These are phyloP conservation scores for Inosperma sp. DNA, from an alignment of 768 basidiomycete species.

Conservation along the genomic window DNA sequence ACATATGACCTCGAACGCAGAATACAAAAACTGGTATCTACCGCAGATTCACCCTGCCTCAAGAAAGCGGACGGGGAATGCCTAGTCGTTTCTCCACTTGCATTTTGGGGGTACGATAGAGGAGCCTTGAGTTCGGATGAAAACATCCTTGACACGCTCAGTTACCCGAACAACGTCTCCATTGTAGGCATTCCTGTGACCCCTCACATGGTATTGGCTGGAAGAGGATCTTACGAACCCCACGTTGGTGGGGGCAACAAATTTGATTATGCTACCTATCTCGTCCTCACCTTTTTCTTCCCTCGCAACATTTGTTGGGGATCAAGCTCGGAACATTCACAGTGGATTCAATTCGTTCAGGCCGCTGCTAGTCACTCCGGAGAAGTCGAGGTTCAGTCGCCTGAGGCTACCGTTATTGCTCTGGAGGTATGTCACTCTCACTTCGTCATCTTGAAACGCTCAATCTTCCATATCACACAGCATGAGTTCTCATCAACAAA, in stretches of 20 bases:
- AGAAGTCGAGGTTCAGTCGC: slow-evolving; percentile 25
- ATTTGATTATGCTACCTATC: slow-evolving; percentile 62
- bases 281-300: slow-evolving; percentile 82
- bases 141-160: slow-evolving; percentile 58
- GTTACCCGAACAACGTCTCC: slow-evolving; percentile 47
- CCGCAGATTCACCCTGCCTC: slow-evolving; percentile 48
- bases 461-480: slow-evolving; percentile 30
- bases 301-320: slow-evolving; percentile 67
- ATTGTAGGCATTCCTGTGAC: slow-evolving; percentile 62
- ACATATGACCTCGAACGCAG: slow-evolving; percentile 64
- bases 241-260: slow-evolving; percentile 38
- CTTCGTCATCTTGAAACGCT: slow-evolving; percentile 7
- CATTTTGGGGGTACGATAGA: slow-evolving; percentile 70
- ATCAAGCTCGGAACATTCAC: slow-evolving; percentile 49
- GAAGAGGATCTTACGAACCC: slow-evolving; percentile 54
- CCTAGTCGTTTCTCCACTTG: slow-evolving; percentile 66
- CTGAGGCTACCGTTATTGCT: slow-evolving; percentile 42
- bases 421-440: slow-evolving; percentile 37
- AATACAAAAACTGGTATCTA: slow-evolving; percentile 40
- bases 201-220: slow-evolving; percentile 73
- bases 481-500: slow-evolving; percentile 47
- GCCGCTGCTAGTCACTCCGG: slow-evolving; percentile 33
- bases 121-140: slow-evolving; percentile 46
- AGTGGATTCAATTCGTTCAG: slow-evolving; percentile 57
- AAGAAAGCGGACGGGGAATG: slow-evolving; percentile 50